Conservation (phyloP, 2,329 filamentous ascomycete genomes). For the Verticillium klebahnii region DNA sequence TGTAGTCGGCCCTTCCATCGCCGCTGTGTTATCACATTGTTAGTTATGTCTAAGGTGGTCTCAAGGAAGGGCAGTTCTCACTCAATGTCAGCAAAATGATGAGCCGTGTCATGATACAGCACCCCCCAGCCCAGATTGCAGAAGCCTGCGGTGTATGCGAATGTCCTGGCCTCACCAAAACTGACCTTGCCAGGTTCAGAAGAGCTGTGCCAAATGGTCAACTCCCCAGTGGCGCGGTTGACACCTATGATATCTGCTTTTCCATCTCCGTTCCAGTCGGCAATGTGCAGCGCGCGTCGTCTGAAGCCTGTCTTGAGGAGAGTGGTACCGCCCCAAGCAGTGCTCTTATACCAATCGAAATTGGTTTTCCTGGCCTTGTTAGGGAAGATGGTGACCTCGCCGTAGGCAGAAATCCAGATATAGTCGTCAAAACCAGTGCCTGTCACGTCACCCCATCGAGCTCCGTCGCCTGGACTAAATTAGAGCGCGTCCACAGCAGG, state of each 20-base stretch:
- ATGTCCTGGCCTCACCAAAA: background rate
- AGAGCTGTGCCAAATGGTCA: background rate
- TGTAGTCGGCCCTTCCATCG: conserved; percentile 22
- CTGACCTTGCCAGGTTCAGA: background rate
- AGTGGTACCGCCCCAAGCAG: background rate
- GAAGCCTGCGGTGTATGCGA: background rate
- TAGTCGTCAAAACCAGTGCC: conserved; percentile 14
- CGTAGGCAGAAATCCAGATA: conserved; percentile 10
- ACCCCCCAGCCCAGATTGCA: conserved; percentile 20
- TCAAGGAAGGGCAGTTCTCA: background rate
- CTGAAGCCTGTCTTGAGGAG: background rate
- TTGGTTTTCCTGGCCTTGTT: background rate
- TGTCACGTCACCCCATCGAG: conserved; percentile 11
- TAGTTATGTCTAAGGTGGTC: background rate
- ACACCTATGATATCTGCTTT: background rate
- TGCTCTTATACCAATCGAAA: background rate
- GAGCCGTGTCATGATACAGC: conserved; percentile 19
- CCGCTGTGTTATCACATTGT: conserved; percentile 8
- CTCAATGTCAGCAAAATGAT: conserved; percentile 25
- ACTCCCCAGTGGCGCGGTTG: background rate
- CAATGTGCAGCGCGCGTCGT: conserved; percentile 4
- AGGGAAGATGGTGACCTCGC: background rate
- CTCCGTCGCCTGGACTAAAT: conserved; percentile 5
- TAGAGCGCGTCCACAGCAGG: background rate
- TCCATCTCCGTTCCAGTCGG: conserved; percentile 5